Evolutionary conservation across 768 basidiomycete species (phyloP).

Genomic region (Chalciporus chontae): DNA sequence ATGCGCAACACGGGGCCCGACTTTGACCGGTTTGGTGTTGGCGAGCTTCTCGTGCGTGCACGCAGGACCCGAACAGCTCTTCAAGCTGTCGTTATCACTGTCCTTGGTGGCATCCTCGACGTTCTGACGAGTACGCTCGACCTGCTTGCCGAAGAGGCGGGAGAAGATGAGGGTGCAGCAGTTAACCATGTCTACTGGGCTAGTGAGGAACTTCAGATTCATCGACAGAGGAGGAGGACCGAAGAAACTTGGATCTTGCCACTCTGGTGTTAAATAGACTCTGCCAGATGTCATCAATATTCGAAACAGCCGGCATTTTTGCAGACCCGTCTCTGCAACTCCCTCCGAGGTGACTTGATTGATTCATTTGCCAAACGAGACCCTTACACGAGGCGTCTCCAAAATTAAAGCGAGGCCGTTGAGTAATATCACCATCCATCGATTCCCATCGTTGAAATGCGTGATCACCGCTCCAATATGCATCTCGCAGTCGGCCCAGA

Average conservation of each 20-base stretch:
- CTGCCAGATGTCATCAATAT: slow-evolving; percentile 16
- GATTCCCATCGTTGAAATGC: slow-evolving; percentile 29
- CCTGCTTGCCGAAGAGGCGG: slow-evolving; percentile 19
- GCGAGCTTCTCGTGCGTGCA: slow-evolving; percentile 24
- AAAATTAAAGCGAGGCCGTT: slow-evolving; percentile 24
- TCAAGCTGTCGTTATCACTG: slow-evolving; percentile 25
- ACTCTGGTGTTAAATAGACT: slow-evolving; percentile 20
- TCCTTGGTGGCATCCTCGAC: slow-evolving; percentile 20
- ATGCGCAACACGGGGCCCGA: slow-evolving; percentile 34
- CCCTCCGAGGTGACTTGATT: slow-evolving; percentile 18
- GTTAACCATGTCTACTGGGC: slow-evolving; percentile 26
- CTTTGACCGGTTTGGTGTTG: slow-evolving; percentile 22
- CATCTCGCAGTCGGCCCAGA: slow-evolving; percentile 17
- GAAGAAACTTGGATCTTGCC: slow-evolving; percentile 9
- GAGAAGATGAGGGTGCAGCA: slow-evolving; percentile 22
- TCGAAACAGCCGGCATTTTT: slow-evolving; percentile 16
- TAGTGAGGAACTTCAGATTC: slow-evolving; percentile 19
- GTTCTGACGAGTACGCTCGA: slow-evolving; percentile 16
- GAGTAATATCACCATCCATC: slow-evolving; percentile 33
- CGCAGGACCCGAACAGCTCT: slow-evolving; percentile 34
- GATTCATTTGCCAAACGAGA: slow-evolving; percentile 14
- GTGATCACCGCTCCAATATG: slow-evolving; percentile 30
- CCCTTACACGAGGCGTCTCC: slow-evolving; percentile 25
- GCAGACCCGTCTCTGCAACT: slow-evolving; percentile 10
- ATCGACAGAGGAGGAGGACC: slow-evolving; percentile 16